These are phyloP conservation scores for Nephelium lappaceum DNA, from an alignment of 345 rosid species.

Conservation along the genomic window DNA sequence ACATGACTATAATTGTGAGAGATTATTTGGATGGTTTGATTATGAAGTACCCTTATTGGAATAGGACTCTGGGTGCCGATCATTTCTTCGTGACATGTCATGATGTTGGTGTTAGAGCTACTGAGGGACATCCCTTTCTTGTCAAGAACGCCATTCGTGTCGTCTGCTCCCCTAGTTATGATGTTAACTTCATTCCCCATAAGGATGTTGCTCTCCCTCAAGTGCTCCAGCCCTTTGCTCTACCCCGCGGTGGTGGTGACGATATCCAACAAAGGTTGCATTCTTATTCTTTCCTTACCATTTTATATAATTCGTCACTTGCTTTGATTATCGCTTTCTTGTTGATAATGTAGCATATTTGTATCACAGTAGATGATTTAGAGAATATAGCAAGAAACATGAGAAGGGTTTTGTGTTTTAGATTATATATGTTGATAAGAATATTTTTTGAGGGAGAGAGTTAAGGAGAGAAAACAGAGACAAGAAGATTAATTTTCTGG, in stretches of 20 bases:
- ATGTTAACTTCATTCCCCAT: constrained; percentile 92
- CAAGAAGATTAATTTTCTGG: no score
- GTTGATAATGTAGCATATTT: background rate
- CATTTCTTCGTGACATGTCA: constrained; percentile 98
- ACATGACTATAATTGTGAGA: constrained; percentile 88
- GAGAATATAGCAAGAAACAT: background rate
- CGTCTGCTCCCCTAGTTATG: constrained; percentile 96
- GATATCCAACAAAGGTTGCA: constrained; percentile 75
- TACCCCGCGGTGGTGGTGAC: constrained; percentile 88
- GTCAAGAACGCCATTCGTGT: constrained; percentile 91
- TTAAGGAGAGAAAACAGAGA: no score
- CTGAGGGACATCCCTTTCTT: constrained; percentile 75
- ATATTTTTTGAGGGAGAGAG: no score
- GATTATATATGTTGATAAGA: no score
- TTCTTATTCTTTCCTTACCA: background rate
- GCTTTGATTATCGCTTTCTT: background rate
- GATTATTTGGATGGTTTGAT: constrained; percentile 70
- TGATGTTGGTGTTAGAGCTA: constrained; percentile 94
- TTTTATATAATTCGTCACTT: no score
- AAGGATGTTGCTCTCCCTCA: constrained; percentile 98
- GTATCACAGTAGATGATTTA: background rate
- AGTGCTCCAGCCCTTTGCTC: constrained; percentile 91
- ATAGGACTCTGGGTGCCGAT: constrained; percentile 94
- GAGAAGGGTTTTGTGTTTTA: background rate
- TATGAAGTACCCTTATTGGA: constrained; percentile 88